Evolutionary conservation across 306 rosid genomes (phyloP), one percentile per base, ranked within the genome.

Genomic region (Sechiopsis laciniata): DNA sequence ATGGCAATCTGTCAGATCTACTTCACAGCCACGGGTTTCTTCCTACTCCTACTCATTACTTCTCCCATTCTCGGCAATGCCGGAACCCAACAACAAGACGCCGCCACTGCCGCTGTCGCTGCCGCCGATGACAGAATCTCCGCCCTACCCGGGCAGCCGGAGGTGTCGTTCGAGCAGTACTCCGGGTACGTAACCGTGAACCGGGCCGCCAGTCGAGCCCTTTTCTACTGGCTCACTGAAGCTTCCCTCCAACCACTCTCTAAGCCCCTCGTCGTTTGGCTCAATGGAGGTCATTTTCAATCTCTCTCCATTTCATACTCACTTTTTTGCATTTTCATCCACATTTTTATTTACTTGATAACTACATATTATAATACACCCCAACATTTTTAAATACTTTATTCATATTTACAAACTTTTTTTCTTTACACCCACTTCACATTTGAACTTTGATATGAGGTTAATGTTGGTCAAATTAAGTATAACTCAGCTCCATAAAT

Each of bases 151-250:
- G 98, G 98, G 5, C 98, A 94, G 8, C 98, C 98, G 3, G 82
- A 79, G 63, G 97, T 94, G 26, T 74, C 80, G 1, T 94, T 94
- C 78, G 84, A 80, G 16, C 98, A 94, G 51, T 94, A 86, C 80
- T 90, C 98, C 16, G 98, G 98, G 55, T 94, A 94, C 72, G 97
- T 94, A 24, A 87, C 96, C 42, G 98, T 94, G 16, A 84, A 89
- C 62, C 75, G 64, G 2, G 86, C 55, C n/a, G 88, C 88, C 48
- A 97, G 98, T 10, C 80, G 98, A 87, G 94, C 98, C 15, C 97
- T 94, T 81, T 94, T 94, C 74, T 94, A 94, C 81, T 94, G 98
- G 98, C 96, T 94, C 78, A 94, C 98, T 74, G 97, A 94, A 82
- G 90, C 96, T 75, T 19, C 77, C 10, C 80, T 78, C 13, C 59